Conservation (phyloP, 1,284 basidiomycete genomes). For the Termitomyces sp. region DNA sequence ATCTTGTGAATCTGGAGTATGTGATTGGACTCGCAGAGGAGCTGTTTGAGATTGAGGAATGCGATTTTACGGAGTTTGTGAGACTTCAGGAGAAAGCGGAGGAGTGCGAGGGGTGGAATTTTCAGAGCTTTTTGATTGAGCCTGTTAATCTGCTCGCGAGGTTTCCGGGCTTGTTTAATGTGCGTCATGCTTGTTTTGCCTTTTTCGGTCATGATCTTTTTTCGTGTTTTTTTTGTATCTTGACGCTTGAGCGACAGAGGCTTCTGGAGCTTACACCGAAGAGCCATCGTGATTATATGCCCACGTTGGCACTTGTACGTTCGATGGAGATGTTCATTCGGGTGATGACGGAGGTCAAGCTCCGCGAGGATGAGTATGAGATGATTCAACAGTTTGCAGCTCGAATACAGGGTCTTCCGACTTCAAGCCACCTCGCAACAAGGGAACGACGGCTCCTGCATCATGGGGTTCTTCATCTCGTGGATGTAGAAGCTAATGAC, state of each 20-base stretch:
- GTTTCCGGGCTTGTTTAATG: constrained; percentile 73
- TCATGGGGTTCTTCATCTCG: constrained; percentile 52
- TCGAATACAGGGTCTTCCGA: constrained; percentile 57
- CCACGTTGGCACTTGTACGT: constrained; percentile 61
- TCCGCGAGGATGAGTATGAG: constrained; percentile 79
- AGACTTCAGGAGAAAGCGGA: constrained; percentile 59
- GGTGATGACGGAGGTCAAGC: constrained; percentile 78
- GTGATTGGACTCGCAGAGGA: constrained; percentile 52
- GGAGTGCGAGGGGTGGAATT: constrained; percentile 53
- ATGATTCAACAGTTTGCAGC: constrained; percentile 57
- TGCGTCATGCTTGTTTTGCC: constrained; percentile 30
- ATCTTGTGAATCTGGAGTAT: constrained; percentile 68
- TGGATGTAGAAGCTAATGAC: constrained; percentile 16
- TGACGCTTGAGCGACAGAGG: constrained; percentile 25
- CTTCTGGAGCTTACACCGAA: constrained; percentile 66
- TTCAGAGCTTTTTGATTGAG: constrained; percentile 68
- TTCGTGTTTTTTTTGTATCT: neutral
- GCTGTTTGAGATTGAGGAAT: constrained; percentile 46
- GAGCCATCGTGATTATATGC: constrained; percentile 62
- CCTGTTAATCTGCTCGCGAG: constrained; percentile 70
- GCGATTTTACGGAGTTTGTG: constrained; percentile 83
- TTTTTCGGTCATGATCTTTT: neutral
- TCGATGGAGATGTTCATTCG: constrained; percentile 65
- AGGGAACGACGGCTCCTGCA: constrained; percentile 71
- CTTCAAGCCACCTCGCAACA: constrained; percentile 46